Conservation (phyloP, 345 rosid species). For the Eucalyptus coolabah region DNA sequence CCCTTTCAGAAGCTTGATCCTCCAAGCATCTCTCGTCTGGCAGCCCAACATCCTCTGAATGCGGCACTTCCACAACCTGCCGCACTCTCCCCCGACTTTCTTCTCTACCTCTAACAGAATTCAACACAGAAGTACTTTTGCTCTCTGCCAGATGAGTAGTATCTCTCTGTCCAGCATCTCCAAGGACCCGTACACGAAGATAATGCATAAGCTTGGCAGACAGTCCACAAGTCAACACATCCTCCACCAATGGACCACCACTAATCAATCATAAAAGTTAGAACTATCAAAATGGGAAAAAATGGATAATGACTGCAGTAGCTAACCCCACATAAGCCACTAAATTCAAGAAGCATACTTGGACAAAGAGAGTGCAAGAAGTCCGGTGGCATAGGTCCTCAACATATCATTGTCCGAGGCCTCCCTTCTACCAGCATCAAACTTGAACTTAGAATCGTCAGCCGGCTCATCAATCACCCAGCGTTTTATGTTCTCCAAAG, state of each 20-base stretch:
- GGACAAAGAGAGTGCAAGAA: conserved; percentile 77
- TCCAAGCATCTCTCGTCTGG: conserved; percentile 22
- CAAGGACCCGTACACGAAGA: conserved; percentile 84
- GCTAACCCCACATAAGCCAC: background rate
- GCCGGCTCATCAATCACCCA: conserved; percentile 85
- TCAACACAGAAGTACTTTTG: conserved; percentile 24
- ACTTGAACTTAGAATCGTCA: conserved; percentile 33
- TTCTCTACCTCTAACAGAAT: conserved; percentile 53
- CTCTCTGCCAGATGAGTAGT: conserved; percentile 31
- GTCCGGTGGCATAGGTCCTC: conserved; percentile 83
- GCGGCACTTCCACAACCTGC: conserved; percentile 46
- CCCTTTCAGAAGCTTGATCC: conserved; percentile 26
- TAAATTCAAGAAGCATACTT: conserved; percentile 25
- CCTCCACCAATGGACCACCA: conserved; percentile 88
- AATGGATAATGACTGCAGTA: background rate
- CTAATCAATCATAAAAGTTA: conserved; percentile 13
- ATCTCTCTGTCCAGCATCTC: conserved; percentile 74
- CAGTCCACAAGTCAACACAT: conserved; percentile 87
- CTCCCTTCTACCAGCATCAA: conserved; percentile 35
- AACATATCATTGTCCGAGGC: conserved; percentile 81
- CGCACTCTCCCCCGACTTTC: conserved; percentile 66
- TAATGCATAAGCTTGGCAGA: conserved; percentile 88
- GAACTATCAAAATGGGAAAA: background rate
- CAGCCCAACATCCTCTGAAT: conserved; percentile 18
- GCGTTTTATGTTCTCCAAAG: conserved; percentile 58